These are phyloP conservation scores for Cystobasidium onofrii DNA, from an alignment of 768 basidiomycete genomes.

Conservation along the genomic window DNA sequence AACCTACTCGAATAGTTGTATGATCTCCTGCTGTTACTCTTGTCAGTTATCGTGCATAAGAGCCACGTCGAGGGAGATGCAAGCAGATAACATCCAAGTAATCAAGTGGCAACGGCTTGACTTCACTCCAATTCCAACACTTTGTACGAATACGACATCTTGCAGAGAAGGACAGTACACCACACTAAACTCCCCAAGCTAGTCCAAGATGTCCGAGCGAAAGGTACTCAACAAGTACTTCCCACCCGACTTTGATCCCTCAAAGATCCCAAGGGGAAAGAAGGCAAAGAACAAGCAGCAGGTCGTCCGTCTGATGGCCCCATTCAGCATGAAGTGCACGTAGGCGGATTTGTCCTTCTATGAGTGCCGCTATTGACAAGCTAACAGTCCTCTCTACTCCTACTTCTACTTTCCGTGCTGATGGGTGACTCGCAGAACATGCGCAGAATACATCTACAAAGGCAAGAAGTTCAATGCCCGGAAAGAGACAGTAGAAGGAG, in stretches of 20 bases:
- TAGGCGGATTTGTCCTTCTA: conserved; percentile 29
- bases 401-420: too few relatives aligned
- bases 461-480: conserved; percentile 99
- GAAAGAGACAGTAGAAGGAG: conserved; percentile 94
- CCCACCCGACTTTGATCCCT: conserved; percentile 96
- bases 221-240: conserved; percentile 44
- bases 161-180: not conserved
- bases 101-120: too few relatives aligned
- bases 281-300: conserved; percentile 90
- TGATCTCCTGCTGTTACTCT: not conserved
- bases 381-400: not conserved
- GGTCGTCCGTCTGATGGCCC: conserved; percentile 97
- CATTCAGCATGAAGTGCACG: conserved; percentile 81
- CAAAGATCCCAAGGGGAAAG: conserved; percentile 84
- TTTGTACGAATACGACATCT: too few relatives aligned
- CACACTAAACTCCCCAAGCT: not conserved
- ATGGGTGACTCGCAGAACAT: conserved; percentile 68
- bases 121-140: too few relatives aligned
- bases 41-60: not conserved
- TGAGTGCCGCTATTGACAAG: not conserved
- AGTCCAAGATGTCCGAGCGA: conserved; percentile 20
- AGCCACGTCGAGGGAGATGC: too few relatives aligned
- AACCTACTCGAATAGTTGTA: not conserved
- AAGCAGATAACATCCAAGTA: too few relatives aligned
- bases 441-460: conserved; percentile 98